Base-by-base conservation (phyloP, 2,329 filamentous ascomycete species). In the Stachybotrys elegans region DNA sequence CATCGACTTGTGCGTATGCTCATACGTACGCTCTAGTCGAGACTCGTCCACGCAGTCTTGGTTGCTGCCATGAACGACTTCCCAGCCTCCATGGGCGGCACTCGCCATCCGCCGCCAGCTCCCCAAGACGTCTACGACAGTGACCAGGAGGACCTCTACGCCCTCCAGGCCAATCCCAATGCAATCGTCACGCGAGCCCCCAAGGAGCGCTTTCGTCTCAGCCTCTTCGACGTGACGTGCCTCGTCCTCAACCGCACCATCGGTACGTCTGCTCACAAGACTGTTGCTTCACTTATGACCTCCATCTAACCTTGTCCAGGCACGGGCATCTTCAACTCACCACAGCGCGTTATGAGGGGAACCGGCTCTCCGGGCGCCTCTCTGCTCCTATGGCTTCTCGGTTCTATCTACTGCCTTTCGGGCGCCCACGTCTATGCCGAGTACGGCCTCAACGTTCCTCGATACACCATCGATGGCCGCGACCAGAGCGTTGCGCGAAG, bases 371-470 rank as follows among this genome's bases (percentile, higher is more conserved):
- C 60, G 1, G 63, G 61, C 4, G 53, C 59, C 12, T 54, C 66
- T 5, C 53, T 72, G 9, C 58, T 71, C 9, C 56, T 72, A 21
- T 72, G 69, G 69, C 46, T 66, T 13, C 58, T 59, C 4, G 67
- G 66, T 8, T 58, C 60, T 25, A 46, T 70, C 16, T 69, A 70
- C 44, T 61, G 65, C 44, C 50, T 66, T 40, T 49, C 60, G 11
- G 59, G 67, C 2, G 51, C 58, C 11, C 63, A 67, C 22, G 64
- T 67, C 8, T 67, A 66, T 43, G 59, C 74, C 12, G 72, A 75
- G 47, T 70, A 72, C 39, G 71, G 72, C 3, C 60, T 75, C 16
- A 71, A 69, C 22, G 61, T 73, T 22, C 71, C 71, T 11, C 61
- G 69, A 17, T 68, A 67, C 42, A 55, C 60, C 19, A 61, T 67